Evolutionary conservation across 179 eudicot species (phyloP).

Genomic region (Silene noctiflora): DNA sequence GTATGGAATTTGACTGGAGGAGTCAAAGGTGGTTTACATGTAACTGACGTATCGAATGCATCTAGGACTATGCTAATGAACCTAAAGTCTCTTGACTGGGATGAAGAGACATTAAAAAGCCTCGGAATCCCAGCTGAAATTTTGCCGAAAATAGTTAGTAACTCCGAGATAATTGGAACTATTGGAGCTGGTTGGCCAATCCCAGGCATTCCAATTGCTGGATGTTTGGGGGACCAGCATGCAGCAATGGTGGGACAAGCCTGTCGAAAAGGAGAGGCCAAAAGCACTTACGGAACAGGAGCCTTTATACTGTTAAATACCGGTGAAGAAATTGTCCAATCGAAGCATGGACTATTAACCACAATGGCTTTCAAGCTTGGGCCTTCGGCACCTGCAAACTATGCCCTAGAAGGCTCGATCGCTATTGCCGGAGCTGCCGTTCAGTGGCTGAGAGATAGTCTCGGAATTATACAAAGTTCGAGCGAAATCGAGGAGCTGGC

Average conservation of each 20-base stretch:
- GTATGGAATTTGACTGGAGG: slow-evolving; percentile 98
- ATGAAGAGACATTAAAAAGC: slow-evolving; percentile 52
- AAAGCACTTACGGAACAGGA: slow-evolving; percentile 96
- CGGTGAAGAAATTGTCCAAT: slow-evolving; percentile 59
- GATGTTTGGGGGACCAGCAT: slow-evolving; percentile 97
- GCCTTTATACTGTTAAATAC: slow-evolving; percentile 93
- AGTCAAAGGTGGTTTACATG: slow-evolving; percentile 58
- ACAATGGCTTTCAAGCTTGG: slow-evolving; percentile 91
- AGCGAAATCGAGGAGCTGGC: slow-evolving; percentile 89
- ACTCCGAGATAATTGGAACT: slow-evolving; percentile 71
- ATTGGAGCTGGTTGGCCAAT: slow-evolving; percentile 79
- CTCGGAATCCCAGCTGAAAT: slow-evolving; percentile 51
- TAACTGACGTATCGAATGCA: slow-evolving; percentile 91
- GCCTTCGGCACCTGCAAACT: slow-evolving; percentile 70
- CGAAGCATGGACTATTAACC: slow-evolving; percentile 71
- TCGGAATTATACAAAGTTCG: slow-evolving; percentile 68
- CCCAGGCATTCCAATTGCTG: slow-evolving; percentile 78
- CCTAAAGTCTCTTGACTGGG: slow-evolving; percentile 77
- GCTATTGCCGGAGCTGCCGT: slow-evolving; percentile 99
- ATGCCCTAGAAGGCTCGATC: slow-evolving; percentile 93
- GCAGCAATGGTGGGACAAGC: slow-evolving; percentile 98
- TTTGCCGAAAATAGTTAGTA: slow-evolving; percentile 79
- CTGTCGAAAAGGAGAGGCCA: slow-evolving; percentile 84
- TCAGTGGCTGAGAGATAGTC: slow-evolving; percentile 97
- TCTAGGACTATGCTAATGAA: slow-evolving; percentile 97